Percentiles rank a stretch among this genome's conserved stretches.
Conservation (phyloP, 2,329 filamentous ascomycete species). For the Neophaeococcomyces aloes region DNA sequence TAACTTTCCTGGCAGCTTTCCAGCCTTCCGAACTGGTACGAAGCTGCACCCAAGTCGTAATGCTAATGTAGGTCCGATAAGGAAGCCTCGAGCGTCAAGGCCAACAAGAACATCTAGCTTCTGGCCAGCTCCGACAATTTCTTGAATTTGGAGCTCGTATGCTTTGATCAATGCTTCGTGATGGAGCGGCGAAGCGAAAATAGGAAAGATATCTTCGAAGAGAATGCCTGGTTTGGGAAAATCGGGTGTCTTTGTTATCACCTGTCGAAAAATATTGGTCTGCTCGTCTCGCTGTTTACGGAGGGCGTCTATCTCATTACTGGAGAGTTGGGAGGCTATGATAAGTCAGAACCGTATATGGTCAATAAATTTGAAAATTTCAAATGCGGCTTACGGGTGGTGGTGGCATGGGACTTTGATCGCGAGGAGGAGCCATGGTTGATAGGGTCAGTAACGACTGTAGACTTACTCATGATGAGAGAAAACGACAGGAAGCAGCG, state of each 20-base stretch:
- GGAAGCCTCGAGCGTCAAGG: constrained; percentile 85
- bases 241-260: constrained; percentile 6
- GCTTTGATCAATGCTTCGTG: constrained; percentile 72
- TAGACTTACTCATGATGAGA: constrained; percentile 19
- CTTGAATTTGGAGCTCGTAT: constrained; percentile 69
- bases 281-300: constrained; percentile 12
- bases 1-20: constrained; percentile 86
- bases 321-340: constrained; percentile 22
- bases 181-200: constrained; percentile 67
- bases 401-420: constrained; percentile 22
- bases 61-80: constrained; percentile 85
- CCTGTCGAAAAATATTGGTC: constrained; percentile 6
- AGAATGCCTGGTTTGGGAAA: constrained; percentile 50
- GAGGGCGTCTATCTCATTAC: constrained; percentile 18
- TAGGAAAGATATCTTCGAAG: constrained; percentile 95
- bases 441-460: constrained; percentile 8
- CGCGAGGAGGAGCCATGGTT: constrained; percentile 21
- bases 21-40: constrained; percentile 86
- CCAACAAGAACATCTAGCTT: constrained; percentile 86
- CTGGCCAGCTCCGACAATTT: constrained; percentile 46
- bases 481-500: constrained; percentile 12
- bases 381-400: constrained; percentile 15
- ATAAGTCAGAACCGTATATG: background rate
- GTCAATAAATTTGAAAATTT: constrained; percentile 1
- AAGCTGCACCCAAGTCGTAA: constrained; percentile 74